phyloP scores from a whole-genome alignment of 352 stramenopile genomes.

The Phytophthora pseudosyringae region DNA sequence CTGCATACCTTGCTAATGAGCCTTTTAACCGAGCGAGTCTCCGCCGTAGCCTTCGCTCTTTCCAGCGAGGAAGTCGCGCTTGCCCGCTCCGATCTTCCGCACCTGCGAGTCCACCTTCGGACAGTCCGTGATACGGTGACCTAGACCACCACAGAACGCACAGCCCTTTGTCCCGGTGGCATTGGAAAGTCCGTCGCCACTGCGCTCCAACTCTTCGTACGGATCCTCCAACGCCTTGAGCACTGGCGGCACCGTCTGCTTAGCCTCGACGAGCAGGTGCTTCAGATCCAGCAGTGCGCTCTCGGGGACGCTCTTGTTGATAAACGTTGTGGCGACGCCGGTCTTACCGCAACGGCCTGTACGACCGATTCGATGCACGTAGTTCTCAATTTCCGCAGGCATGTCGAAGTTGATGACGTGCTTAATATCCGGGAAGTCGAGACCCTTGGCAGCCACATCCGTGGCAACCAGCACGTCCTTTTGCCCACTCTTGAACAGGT shows the following conservation, averaged over 20 bases:
- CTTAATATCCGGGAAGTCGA: slow-evolving; percentile 99
- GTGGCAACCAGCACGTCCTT: slow-evolving; percentile 99
- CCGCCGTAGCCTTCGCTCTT: slow-evolving; percentile 94
- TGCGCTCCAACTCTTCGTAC: slow-evolving; percentile 85
- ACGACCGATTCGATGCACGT: slow-evolving; percentile 99
- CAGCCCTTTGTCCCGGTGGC: slow-evolving; percentile 93
- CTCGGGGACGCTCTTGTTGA: slow-evolving; percentile 97
- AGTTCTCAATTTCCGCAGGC: slow-evolving; percentile 99
- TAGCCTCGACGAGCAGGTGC: slow-evolving; percentile 97
- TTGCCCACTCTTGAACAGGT: slow-evolving; percentile 91
- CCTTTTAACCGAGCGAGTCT: slow-evolving; percentile 83
- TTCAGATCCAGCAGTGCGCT: slow-evolving; percentile 98
- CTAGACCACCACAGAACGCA: slow-evolving; percentile 98
- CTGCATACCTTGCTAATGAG: slow-evolving; percentile 11
- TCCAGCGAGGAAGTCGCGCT: slow-evolving; percentile 94
- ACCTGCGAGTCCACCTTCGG: slow-evolving; percentile 99
- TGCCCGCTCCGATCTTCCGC: slow-evolving; percentile 93
- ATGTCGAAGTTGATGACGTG: slow-evolving; percentile 99
- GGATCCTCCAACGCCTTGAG: slow-evolving; percentile 98
- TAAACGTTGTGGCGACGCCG: slow-evolving; percentile 98
- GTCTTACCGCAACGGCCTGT: slow-evolving; percentile 98
- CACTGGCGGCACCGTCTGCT: slow-evolving; percentile 98
- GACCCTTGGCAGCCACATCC: slow-evolving; percentile 98
- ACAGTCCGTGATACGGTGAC: slow-evolving; percentile 98
- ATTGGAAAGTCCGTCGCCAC: slow-evolving; percentile 53